Conservation (phyloP, 768 basidiomycete species). For the Auricularia heimuer region DNA sequence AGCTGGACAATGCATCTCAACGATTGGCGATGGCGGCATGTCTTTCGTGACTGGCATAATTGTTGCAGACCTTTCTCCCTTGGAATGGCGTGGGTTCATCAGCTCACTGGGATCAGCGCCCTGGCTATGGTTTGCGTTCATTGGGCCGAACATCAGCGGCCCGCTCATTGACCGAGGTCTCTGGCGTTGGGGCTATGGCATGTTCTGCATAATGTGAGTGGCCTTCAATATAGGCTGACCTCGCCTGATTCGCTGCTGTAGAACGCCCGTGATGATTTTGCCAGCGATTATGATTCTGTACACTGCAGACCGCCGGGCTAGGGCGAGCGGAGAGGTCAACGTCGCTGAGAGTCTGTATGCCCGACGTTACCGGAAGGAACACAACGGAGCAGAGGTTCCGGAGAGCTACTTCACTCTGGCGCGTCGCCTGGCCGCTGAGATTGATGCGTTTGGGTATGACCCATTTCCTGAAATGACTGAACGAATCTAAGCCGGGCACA, state of each 20-base stretch:
- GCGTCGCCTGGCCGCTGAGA: slow-evolving; percentile 14
- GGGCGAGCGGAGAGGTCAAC: background rate
- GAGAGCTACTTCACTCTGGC: background rate
- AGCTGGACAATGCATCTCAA: slow-evolving; percentile 14
- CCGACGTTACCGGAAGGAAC: background rate
- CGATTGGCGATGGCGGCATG: slow-evolving; percentile 4
- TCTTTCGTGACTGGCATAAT: slow-evolving; percentile 12
- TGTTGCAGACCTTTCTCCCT: slow-evolving; percentile 20
- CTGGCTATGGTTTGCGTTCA: background rate
- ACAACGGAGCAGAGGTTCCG: background rate
- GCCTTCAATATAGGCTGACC: too few relatives aligned
- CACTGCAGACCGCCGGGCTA: background rate
- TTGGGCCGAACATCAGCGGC: background rate
- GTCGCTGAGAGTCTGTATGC: background rate
- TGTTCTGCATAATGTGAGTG: background rate
- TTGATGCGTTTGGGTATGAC: slow-evolving; percentile 17
- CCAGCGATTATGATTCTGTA: slow-evolving; percentile 16
- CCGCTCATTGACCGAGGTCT: background rate
- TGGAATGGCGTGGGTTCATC: slow-evolving; percentile 18
- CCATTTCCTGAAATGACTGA: background rate
- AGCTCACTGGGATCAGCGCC: background rate
- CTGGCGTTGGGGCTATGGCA: background rate
- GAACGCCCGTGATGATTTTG: slow-evolving; percentile 15
- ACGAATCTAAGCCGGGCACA: background rate
- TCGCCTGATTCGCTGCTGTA: background rate